Conservation (phyloP, 73 alveolate genomes). For the Paramecium octaurelia region DNA sequence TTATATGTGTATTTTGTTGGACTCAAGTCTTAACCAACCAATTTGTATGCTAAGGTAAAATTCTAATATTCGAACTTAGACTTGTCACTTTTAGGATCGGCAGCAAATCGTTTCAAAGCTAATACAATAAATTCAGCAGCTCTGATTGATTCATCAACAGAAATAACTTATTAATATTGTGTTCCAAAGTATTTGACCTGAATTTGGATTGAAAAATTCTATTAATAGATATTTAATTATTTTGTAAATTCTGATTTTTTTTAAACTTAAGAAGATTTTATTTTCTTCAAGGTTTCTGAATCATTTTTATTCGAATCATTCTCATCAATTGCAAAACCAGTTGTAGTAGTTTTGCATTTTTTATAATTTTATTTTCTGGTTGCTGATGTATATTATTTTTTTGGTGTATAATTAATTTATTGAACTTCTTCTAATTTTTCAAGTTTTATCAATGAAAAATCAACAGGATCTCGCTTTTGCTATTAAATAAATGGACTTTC, state of each 20-base stretch:
- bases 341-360: not conserved
- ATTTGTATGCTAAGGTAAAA: not conserved
- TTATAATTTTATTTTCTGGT: not conserved
- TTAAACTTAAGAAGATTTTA: not conserved
- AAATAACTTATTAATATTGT: not conserved
- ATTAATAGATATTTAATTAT: not conserved
- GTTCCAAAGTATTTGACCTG: slow-evolving; percentile 6
- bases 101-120: not conserved
- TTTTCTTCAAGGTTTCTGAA: not conserved
- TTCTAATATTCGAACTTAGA: not conserved
- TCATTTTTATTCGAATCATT: not conserved
- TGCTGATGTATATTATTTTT: not conserved
- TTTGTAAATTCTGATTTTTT: not conserved
- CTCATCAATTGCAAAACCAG: not conserved
- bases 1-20: not conserved
- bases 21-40: not conserved
- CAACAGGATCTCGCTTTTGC: not conserved
- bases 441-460: not conserved
- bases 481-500: not conserved
- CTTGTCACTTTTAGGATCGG: not conserved
- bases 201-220: not conserved
- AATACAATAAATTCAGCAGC: slow-evolving; percentile 23
- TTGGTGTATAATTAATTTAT: not conserved
- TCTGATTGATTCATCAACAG: not conserved
- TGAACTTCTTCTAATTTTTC: not conserved